Base-by-base conservation (phyloP, 169 alveolate genomes). In the Babesia bigemina region DNA sequence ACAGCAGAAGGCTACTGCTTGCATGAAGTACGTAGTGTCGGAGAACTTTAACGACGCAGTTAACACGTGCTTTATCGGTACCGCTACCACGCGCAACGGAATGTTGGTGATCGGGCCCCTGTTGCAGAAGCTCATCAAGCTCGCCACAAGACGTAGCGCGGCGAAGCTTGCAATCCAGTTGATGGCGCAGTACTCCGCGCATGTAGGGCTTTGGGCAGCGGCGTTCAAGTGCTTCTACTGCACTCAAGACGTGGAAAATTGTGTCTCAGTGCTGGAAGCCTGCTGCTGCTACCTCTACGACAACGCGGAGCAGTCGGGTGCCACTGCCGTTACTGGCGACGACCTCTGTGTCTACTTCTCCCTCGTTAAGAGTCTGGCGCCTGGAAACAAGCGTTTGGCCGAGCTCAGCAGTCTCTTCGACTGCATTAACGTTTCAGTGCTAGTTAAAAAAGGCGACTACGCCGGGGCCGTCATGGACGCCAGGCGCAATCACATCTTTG, bases 201-300 rank as follows among this genome's bases (percentile, higher is more conserved):
- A 81, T 50, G 88, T 81, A 11, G 88, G 88, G 13, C 84, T 81
- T 17, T 60, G 67, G 77, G 49, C 78, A 0, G 48, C 84, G 26
- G 72, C 88, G 8, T 81, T 81, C 85, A 81, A 81, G 53, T 81
- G 88, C 36, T 81, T 81, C 65, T 81, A 81, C 61, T 81, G 88
- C 36, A 81, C 73, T 3, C 88, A 73, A 47, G 88, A 81, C 33
- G 62, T 74, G 24, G 88, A 81, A 10, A 81, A 71, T 66, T 71
- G 85, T 21, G 79, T 77, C 36, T 76, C 88, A 24, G 85, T 81
- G 4, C 63, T 81, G 50, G 88, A 81, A 39, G 79, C 88, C 11
- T 81, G 88, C 52, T 81, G 88, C 21, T 81, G 88, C 72, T 71
- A 81, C 60, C 65, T 81, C 50, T 81, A 61, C 47, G 85, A 73